These are phyloP conservation scores for Cavenderia fasciculata DNA, from an alignment of 78 protist genomes.

Conservation along the genomic window DNA sequence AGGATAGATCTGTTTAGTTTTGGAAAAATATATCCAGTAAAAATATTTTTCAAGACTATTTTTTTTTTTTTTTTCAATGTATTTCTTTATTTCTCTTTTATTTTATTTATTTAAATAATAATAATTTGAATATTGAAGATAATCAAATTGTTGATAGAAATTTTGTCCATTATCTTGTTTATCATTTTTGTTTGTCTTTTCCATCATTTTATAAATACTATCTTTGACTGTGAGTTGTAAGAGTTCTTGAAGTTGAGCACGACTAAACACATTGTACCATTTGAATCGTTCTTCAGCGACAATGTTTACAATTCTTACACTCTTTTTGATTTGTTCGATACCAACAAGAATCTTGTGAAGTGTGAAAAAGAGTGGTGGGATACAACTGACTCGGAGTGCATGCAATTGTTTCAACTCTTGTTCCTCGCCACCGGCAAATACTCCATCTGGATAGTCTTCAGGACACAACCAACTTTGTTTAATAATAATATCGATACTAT, in stretches of 20 bases:
- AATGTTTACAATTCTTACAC: background rate
- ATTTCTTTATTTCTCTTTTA: too few relatives aligned
- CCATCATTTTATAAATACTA: too few relatives aligned
- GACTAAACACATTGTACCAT: constrained; percentile 51
- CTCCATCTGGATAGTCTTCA: constrained; percentile 13
- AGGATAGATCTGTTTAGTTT: too few relatives aligned
- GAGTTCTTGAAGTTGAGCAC: constrained; percentile 41
- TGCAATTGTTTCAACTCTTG: background rate
- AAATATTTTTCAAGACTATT: too few relatives aligned
- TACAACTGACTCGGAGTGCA: constrained; percentile 14
- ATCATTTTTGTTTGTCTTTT: too few relatives aligned
- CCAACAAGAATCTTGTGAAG: constrained; percentile 3
- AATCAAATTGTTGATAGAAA: too few relatives aligned
- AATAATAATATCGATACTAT: background rate
- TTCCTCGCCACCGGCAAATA: constrained; percentile 7
- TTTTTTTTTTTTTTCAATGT: too few relatives aligned
- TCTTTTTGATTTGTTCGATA: constrained; percentile 12
- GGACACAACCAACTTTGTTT: constrained; percentile 66
- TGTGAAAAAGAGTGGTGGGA: constrained; percentile 37
- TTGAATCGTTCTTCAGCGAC: constrained; percentile 41
- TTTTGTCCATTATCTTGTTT: too few relatives aligned
- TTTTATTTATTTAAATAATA: too few relatives aligned
- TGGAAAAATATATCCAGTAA: too few relatives aligned
- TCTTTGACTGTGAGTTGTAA: too few relatives aligned
- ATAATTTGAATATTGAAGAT: too few relatives aligned